Evolutionary conservation across 1,284 basidiomycete species (phyloP).

Genomic region (Hypsizygus ulmarius): DNA sequence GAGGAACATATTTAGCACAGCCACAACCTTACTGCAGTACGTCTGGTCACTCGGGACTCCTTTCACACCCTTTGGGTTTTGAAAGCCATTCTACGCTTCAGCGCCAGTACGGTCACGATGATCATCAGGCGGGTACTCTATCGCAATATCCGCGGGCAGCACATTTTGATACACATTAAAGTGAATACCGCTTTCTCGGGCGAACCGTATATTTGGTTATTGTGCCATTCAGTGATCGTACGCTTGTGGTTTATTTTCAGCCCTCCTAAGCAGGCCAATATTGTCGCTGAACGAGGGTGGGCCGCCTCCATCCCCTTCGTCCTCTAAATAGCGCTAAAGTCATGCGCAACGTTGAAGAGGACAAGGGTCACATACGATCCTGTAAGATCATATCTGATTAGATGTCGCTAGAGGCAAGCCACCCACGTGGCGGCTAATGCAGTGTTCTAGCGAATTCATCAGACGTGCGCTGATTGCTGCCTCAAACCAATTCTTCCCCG

Average conservation of each 20-base stretch:
- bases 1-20: slow-evolving; percentile 16
- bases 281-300: too few species aligned
- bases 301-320: too few species aligned
- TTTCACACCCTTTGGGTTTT: background rate
- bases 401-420: background rate
- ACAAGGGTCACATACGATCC: background rate
- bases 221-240: background rate
- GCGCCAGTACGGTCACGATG: background rate
- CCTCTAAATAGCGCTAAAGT: background rate
- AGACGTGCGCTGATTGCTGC: slow-evolving; percentile 1
- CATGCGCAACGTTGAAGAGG: background rate
- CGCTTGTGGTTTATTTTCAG: background rate
- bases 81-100: background rate
- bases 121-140: slow-evolving; percentile 1
- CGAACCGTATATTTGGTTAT: slow-evolving; percentile 11
- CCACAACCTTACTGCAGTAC: slow-evolving; percentile 11
- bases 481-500: slow-evolving; percentile 9
- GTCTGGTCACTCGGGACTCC: background rate
- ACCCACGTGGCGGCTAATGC: slow-evolving; percentile 5
- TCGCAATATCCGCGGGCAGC: background rate
- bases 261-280: background rate
- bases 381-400: slow-evolving; percentile 7
- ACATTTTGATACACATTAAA: background rate
- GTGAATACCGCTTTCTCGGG: slow-evolving; percentile 15
- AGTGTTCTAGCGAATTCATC: background rate